A percentile compares a stretch with the other conserved stretches of the same genome.
These are phyloP conservation scores for Coleophoma cylindrospora DNA, from an alignment of 2,329 filamentous ascomycete genomes.

Conservation along the genomic window DNA sequence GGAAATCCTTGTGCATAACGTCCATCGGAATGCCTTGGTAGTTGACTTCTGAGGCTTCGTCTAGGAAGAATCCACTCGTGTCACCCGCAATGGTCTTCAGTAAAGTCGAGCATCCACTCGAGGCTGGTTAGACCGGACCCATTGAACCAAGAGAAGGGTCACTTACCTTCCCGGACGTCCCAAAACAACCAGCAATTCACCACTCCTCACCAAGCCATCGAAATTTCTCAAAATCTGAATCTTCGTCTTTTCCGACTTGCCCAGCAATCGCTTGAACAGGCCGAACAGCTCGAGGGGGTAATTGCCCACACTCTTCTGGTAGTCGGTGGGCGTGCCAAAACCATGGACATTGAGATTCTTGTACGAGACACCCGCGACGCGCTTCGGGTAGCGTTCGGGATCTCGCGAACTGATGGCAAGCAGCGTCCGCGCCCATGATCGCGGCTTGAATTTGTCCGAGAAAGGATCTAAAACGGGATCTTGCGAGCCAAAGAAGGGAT, in stretches of 20 bases:
- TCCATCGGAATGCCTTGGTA: conserved; percentile 51
- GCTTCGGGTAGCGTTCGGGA: neutral
- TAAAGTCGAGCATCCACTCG: conserved; percentile 57
- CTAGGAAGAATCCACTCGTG: conserved; percentile 50
- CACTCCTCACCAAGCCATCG: conserved; percentile 56
- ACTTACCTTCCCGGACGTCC: conserved; percentile 56
- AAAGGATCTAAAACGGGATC: neutral
- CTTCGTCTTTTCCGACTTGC: conserved; percentile 44
- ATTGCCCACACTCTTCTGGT: conserved; percentile 62
- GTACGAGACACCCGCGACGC: conserved; percentile 55
- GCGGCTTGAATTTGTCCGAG: neutral
- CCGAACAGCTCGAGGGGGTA: conserved; percentile 47
- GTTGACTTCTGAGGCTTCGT: conserved; percentile 45
- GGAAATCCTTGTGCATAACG: conserved; percentile 53
- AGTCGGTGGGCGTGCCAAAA: conserved; percentile 64
- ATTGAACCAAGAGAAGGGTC: neutral
- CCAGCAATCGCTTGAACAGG: conserved; percentile 43
- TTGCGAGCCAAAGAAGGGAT: neutral
- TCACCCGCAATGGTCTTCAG: conserved; percentile 53
- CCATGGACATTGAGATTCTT: conserved; percentile 65
- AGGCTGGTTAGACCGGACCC: neutral
- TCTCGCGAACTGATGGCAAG: neutral
- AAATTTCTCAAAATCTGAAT: conserved; percentile 57
- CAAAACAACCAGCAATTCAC: conserved; percentile 65
- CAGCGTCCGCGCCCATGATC: neutral